Conservation (phyloP, 768 basidiomycete genomes). For the Boletus sp. region DNA sequence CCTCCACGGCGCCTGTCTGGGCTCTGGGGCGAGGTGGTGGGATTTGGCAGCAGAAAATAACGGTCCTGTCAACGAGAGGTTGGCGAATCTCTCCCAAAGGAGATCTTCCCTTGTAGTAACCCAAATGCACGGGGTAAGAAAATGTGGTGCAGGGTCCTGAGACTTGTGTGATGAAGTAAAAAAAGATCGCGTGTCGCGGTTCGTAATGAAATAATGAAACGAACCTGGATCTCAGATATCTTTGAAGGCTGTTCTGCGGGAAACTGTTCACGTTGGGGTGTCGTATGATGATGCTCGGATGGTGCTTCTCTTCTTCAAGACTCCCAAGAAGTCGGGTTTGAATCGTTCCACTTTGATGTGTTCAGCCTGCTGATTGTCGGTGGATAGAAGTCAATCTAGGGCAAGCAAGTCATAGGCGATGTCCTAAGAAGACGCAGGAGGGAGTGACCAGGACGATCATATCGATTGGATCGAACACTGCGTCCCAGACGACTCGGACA, state of each 20-base stretch:
- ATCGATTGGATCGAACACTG: background rate
- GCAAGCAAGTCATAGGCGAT: background rate
- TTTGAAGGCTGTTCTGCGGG: background rate
- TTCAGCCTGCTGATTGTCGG: background rate
- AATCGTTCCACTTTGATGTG: background rate
- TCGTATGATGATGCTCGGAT: background rate
- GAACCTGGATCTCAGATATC: conserved; percentile 14
- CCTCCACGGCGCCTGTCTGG: no score
- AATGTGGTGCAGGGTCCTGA: conserved; percentile 2
- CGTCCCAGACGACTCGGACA: background rate
- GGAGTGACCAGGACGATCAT: background rate
- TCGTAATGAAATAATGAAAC: conserved; percentile 8
- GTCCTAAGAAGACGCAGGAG: background rate
- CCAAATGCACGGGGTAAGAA: background rate
- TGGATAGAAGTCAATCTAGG: background rate
- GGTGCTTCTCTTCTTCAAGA: background rate
- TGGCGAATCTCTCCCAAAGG: background rate
- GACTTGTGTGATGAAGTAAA: conserved; percentile 7
- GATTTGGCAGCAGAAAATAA: background rate
- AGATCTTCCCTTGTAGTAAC: background rate
- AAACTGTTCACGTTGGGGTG: background rate
- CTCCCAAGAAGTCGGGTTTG: background rate
- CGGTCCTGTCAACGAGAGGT: background rate
- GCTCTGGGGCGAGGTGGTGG: no score
- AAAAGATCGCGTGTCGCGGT: conserved; percentile 5